These are phyloP conservation scores for Torulaspora franciscae DNA, from an alignment of 805 yeast genomes.

Conservation along the genomic window DNA sequence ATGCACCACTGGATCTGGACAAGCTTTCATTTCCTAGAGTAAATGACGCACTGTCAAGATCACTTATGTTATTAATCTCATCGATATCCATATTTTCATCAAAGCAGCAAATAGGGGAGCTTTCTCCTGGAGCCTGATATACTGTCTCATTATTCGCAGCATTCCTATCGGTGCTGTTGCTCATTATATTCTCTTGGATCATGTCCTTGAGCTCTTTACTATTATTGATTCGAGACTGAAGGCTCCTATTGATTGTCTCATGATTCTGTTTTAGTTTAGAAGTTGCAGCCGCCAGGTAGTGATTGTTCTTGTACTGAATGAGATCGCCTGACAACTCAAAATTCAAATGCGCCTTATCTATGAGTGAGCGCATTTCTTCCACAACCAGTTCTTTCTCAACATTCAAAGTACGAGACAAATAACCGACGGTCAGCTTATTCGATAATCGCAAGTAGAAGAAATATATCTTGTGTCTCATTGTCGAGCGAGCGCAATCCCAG, in stretches of 20 bases:
- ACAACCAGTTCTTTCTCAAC: constrained; percentile 17
- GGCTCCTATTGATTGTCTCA: constrained; percentile 3
- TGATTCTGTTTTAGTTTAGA: constrained; percentile 11
- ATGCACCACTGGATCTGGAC: constrained; percentile 5
- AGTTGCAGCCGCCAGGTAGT: constrained; percentile 12
- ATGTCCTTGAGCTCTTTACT: constrained; percentile 12
- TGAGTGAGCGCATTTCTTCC: constrained; percentile 19
- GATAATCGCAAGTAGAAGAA: constrained; percentile 30
- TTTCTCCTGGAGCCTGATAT: neutral
- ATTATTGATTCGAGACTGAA: constrained; percentile 7
- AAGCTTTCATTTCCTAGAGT: neutral
- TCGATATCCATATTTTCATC: constrained; percentile 19
- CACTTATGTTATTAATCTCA: constrained; percentile 19
- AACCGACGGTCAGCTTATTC: constrained; percentile 20
- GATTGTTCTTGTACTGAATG: constrained; percentile 12
- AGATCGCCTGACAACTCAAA: constrained; percentile 21
- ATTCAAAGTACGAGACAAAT: constrained; percentile 24
- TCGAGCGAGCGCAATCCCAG: constrained; percentile 20
- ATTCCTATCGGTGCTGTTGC: constrained; percentile 5
- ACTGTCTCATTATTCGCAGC: neutral
- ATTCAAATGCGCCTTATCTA: constrained; percentile 21
- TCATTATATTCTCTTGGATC: constrained; percentile 15
- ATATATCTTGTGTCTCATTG: constrained; percentile 29
- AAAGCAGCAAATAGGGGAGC: neutral
- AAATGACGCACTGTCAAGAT: constrained; percentile 14